phyloP scores from a whole-genome alignment of 169 alveolate species.

The Eimeria tenella region DNA sequence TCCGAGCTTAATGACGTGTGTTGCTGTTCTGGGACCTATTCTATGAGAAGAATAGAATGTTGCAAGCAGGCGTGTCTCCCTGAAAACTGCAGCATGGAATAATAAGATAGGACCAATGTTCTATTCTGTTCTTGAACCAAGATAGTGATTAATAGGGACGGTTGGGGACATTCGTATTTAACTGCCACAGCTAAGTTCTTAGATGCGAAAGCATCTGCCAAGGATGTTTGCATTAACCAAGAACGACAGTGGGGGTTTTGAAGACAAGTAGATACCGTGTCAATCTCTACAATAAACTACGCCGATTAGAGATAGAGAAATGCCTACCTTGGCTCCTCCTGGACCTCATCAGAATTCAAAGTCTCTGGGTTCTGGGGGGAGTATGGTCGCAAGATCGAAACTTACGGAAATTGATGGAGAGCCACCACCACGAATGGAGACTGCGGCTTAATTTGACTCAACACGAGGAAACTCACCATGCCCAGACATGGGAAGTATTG shows the following conservation, averaged over 20 bases:
- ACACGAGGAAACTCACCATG: slow-evolving; percentile 95
- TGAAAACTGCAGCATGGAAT: slow-evolving; percentile 89
- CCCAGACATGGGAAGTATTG: slow-evolving; percentile 92
- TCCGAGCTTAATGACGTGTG: slow-evolving; percentile 26
- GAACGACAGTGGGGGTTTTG: slow-evolving; percentile 95
- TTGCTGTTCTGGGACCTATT: slow-evolving; percentile 63
- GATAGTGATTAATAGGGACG: slow-evolving; percentile 92
- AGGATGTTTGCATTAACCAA: slow-evolving; percentile 86
- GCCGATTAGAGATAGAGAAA: slow-evolving; percentile 93
- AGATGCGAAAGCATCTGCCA: slow-evolving; percentile 94
- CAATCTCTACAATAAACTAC: slow-evolving; percentile 94
- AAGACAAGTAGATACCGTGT: slow-evolving; percentile 96
- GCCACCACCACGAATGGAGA: slow-evolving; percentile 97
- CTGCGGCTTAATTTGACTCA: slow-evolving; percentile 95
- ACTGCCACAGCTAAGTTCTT: slow-evolving; percentile 94
- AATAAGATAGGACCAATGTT: slow-evolving; percentile 81
- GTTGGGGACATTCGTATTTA: slow-evolving; percentile 95
- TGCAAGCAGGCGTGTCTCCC: slow-evolving; percentile 93
- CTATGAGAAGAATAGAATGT: slow-evolving; percentile 93
- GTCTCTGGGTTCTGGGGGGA: slow-evolving; percentile 97
- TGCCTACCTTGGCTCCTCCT: slow-evolving; percentile 86
- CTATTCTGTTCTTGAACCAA: slow-evolving; percentile 37
- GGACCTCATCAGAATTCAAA: slow-evolving; percentile 94
- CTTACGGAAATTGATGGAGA: slow-evolving; percentile 95
- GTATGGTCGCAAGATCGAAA: slow-evolving; percentile 97